phyloP scores from a whole-genome alignment of 2,329 filamentous ascomycete genomes.

The Aureobasidium sp. region DNA sequence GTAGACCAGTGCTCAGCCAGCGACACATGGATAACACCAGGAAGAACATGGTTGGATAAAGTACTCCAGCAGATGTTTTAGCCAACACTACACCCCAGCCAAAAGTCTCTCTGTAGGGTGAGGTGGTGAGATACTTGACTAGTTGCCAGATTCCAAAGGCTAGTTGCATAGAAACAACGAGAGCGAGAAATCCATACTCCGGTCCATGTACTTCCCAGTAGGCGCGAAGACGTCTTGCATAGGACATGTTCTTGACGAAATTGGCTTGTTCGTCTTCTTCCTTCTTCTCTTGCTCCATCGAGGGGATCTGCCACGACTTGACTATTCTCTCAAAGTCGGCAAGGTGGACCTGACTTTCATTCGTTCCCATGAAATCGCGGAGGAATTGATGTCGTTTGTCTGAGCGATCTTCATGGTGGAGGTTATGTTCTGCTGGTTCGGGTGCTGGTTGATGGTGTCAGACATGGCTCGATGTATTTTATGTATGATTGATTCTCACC shows the following conservation, averaged over 20 bases:
- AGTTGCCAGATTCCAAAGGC: conserved; percentile 49
- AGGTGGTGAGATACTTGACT: conserved; percentile 41
- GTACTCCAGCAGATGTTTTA: conserved; percentile 45
- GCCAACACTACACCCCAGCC: conserved; percentile 50
- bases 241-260: conserved; percentile 34
- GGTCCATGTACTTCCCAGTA: conserved; percentile 50
- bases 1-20: conserved; percentile 45
- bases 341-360: conserved; percentile 35
- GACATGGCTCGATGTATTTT: too few species aligned
- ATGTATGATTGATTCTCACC: too few species aligned
- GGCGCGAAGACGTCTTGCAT: conserved; percentile 38
- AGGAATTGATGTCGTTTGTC: conserved; percentile 44
- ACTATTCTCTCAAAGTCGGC: conserved; percentile 45
- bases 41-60: conserved; percentile 52
- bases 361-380: conserved; percentile 39
- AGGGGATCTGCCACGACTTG: conserved; percentile 52
- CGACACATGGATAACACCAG: conserved; percentile 50
- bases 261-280: conserved; percentile 39
- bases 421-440: conserved; percentile 37
- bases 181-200: conserved; percentile 39
- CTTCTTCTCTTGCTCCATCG: conserved; percentile 46
- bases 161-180: conserved; percentile 41
- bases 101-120: conserved; percentile 40
- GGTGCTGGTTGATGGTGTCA: conserved; percentile 38
- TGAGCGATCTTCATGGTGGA: conserved; percentile 27